Conservation (phyloP, 2,329 filamentous ascomycete species). For the Ophiostoma tasmaniense region DNA sequence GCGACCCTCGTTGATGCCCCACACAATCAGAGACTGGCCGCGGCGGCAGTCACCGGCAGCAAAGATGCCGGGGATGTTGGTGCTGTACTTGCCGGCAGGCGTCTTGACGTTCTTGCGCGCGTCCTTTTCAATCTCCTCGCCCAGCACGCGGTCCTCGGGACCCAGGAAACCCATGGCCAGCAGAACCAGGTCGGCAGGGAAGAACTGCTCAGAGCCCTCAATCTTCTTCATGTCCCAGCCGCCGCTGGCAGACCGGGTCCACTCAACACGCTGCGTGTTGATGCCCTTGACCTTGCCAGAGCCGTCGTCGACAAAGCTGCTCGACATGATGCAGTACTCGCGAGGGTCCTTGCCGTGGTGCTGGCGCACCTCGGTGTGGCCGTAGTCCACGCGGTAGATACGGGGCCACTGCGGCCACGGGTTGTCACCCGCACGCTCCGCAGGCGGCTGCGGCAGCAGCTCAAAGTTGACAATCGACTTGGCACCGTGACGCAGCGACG, state of each 20-base stretch:
- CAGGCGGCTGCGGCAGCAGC: conserved; percentile 82
- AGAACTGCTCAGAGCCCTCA: conserved; percentile 88
- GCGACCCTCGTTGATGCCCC: conserved; percentile 95
- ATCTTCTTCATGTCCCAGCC: conserved; percentile 99
- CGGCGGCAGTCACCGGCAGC: conserved; percentile 92
- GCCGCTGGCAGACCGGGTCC: conserved; percentile 80
- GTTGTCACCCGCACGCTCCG: conserved; percentile 86
- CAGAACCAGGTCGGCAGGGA: conserved; percentile 88
- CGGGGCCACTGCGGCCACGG: conserved; percentile 98
- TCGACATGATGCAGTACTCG: conserved; percentile 97
- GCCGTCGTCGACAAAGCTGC: conserved; percentile 89
- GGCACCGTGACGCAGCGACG: conserved; percentile 87
- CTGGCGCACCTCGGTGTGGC: conserved; percentile 89
- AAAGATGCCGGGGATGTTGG: conserved; percentile 81
- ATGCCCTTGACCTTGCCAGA: conserved; percentile 86
- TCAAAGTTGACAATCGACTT: conserved; percentile 97
- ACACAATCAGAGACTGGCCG: conserved; percentile 41
- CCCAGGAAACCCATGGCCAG: conserved; percentile 97
- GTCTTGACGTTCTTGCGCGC: conserved; percentile 95
- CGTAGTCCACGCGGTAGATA: conserved; percentile 97
- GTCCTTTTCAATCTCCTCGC: conserved; percentile 84
- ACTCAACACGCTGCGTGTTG: conserved; percentile 91
- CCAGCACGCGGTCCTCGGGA: conserved; percentile 79
- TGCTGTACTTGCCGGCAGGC: conserved; percentile 74
- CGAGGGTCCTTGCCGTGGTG: conserved; percentile 94